Evolutionary conservation across 2,329 filamentous ascomycete genomes (phyloP), one percentile per base, ranked within the genome.

Genomic region (Pseudocercospora macadamiae): DNA sequence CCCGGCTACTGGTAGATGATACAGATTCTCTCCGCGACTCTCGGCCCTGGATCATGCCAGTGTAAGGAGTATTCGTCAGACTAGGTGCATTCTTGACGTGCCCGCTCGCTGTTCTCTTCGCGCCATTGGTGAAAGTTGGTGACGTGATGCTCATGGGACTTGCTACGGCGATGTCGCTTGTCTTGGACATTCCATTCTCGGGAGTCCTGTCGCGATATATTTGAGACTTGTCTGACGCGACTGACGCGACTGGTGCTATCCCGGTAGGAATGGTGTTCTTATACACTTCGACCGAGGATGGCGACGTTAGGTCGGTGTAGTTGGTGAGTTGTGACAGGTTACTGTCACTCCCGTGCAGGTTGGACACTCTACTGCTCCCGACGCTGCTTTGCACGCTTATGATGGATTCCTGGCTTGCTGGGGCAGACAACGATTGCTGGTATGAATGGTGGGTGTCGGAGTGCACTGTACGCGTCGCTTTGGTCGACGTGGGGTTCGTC

Each of bases 41-140:
- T 82, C 83, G 54, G 68, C 70, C 44, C 54, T 60, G 57, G 59
- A 62, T 66, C 60, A 66, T 78, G 60, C 59, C 62, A 54, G 73
- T 75, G 54, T 59, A 59, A 19, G 65, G 64, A 52, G 61, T 69
- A 57, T 37, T 60, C 14, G 64, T 60, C 10, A 77, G 77, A 39
- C 63, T 67, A 77, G 71, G 19, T 79, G 81, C 57, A 82, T 86
- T 70, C 75, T 92, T 96, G 57, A 92, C 80, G 51, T 85, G 79
- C 39, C 90, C 91, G 70, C 89, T 88, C 30, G 90, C 89, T 68
- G 86, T 93, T 65, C 91, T 83, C 77, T 96, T 96, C 62, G 86
- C 84, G 16, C 83, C 80, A 65, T 71, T 80, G 30, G 66, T 70
- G 62, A 60, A 55, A n/a, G 65, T 71, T 42, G 70, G 77, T 58